Percentiles rank a stretch among this genome's conserved stretches.
Conservation (phyloP, 768 basidiomycete species). For the Peribolospora kevripleyi region DNA sequence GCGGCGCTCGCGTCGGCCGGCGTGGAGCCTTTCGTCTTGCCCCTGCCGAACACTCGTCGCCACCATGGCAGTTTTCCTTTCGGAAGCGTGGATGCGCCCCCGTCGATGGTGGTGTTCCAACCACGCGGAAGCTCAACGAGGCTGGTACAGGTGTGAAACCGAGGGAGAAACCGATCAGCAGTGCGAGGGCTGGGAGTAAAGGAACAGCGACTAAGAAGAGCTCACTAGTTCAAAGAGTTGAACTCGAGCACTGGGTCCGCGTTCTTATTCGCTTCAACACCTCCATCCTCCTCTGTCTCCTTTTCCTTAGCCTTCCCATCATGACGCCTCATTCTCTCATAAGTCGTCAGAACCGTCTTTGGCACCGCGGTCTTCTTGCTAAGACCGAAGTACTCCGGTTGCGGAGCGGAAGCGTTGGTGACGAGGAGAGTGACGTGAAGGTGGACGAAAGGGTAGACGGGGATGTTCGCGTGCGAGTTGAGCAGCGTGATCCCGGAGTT, state of each 20-base stretch:
- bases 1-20: constrained; percentile 24
- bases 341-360: constrained; percentile 44
- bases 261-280: constrained; percentile 4
- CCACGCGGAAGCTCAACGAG: not conserved
- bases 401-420: constrained; percentile 40
- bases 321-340: constrained; percentile 25
- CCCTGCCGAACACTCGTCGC: too few species aligned
- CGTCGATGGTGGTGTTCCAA: too few species aligned
- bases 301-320: not conserved
- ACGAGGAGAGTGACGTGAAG: constrained; percentile 72
- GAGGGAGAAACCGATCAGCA: not conserved
- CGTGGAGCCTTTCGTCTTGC: constrained; percentile 25
- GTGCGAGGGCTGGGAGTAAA: not conserved
- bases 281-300: constrained; percentile 11
- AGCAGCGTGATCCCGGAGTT: constrained; percentile 1
- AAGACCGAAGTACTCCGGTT: constrained; percentile 46
- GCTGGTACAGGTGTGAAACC: not conserved
- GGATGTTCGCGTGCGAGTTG: constrained; percentile 17
- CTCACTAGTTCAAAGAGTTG: constrained; percentile 49
- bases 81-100: too few species aligned
- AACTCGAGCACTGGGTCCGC: constrained; percentile 47
- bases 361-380: constrained; percentile 26
- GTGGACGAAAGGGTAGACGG: constrained; percentile 42
- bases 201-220: not conserved
- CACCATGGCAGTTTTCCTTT: too few species aligned